These are phyloP conservation scores for Adansonia rubrostipa DNA, from an alignment of 441 rosid genomes.

Conservation along the genomic window DNA sequence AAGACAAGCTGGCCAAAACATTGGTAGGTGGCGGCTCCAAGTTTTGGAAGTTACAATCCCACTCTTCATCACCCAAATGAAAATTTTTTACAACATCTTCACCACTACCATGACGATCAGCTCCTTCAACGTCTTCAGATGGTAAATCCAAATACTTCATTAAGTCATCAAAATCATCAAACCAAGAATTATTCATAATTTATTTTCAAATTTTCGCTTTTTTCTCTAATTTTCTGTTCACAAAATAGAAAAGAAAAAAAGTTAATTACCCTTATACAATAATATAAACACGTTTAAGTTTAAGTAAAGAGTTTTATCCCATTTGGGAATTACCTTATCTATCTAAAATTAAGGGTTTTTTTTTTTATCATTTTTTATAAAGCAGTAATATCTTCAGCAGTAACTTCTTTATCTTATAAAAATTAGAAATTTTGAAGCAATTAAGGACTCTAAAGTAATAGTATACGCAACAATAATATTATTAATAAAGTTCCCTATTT, in stretches of 20 bases:
- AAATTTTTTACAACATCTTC: constrained; percentile 41
- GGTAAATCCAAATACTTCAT: constrained; percentile 56
- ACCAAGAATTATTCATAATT: constrained; percentile 60
- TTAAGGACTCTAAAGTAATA: background rate
- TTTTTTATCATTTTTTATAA: background rate
- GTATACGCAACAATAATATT: background rate
- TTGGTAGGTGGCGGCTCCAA: constrained; percentile 69
- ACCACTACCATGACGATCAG: background rate
- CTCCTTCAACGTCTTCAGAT: constrained; percentile 45
- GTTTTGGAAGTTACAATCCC: constrained; percentile 45
- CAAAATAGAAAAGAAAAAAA: background rate
- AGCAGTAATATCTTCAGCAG: constrained; percentile 18
- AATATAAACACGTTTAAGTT: background rate
- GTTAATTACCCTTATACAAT: background rate
- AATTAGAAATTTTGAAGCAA: constrained; percentile 2
- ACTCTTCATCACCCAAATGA: constrained; percentile 42
- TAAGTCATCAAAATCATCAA: constrained; percentile 67
- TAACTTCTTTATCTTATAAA: background rate
- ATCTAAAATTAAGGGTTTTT: background rate
- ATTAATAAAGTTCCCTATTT: constrained; percentile 3
- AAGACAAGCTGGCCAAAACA: constrained; percentile 48
- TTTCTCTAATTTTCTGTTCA: constrained; percentile 5
- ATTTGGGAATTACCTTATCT: constrained; percentile 22
- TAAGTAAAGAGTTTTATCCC: background rate
- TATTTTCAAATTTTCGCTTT: background rate